phyloP scores from a whole-genome alignment of 176 grass and related monocot species.

The Alopecurus myosuroides region DNA sequence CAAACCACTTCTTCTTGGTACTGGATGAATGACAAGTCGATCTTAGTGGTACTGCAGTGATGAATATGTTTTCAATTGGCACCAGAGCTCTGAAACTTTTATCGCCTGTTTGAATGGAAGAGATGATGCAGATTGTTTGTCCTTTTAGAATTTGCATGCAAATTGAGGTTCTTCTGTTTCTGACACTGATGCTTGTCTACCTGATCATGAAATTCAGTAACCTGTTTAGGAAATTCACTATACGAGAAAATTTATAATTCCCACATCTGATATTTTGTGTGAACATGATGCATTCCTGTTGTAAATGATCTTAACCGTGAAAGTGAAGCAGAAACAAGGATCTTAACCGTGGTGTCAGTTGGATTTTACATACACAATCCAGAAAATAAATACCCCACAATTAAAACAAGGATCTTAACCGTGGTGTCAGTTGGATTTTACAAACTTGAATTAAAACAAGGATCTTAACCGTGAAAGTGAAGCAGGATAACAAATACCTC shows the following conservation, averaged over 20 bases:
- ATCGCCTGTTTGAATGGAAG: neutral
- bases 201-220: neutral
- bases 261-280: neutral
- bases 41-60: neutral
- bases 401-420: too few species aligned
- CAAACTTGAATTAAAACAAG: too few species aligned
- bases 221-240: too few species aligned
- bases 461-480: slow-evolving; percentile 16
- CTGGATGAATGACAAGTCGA: slow-evolving; percentile 20
- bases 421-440: too few species aligned
- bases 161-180: neutral
- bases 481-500: slow-evolving; percentile 38
- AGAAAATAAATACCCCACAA: too few species aligned
- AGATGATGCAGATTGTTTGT: neutral
- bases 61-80: slow-evolving; percentile 2
- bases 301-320: too few species aligned
- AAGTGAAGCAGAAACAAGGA: too few species aligned
- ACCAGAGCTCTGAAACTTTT: neutral
- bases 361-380: too few species aligned
- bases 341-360: too few species aligned
- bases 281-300: neutral
- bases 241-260: neutral
- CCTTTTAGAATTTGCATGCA: slow-evolving; percentile 10
- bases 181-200: neutral
- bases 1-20: slow-evolving; percentile 31